Evolutionary conservation across 129 eudicot genomes (phyloP), one percentile per base, ranked within the genome.

Genomic region (Gnaphalium uliginosum): DNA sequence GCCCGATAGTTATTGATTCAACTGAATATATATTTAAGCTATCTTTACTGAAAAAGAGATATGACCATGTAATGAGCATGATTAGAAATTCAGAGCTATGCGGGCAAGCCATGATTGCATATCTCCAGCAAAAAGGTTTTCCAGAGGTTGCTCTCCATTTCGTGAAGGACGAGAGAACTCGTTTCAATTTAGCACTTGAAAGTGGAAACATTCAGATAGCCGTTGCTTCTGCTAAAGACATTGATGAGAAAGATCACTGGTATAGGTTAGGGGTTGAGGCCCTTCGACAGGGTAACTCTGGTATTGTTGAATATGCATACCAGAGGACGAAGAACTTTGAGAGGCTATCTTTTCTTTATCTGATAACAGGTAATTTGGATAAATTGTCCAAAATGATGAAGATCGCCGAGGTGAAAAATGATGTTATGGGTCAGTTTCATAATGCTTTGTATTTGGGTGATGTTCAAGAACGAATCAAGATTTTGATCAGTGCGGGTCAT

Each of bases 101-200:
- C 62, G 96, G 96, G 62, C 96, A 89, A 80, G 96, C 96, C 41
- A 86, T 89, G 96, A 89, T 89, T 75, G 91, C 96, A 0, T 89
- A 89, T 68, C 76, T 89, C 33, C 96, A 89, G 85, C 96, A 89
- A 82, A 89, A 89, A 71, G 96, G 96, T 35, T 89, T 89, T 64
- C 96, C 96, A 14, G 91, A 89, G 48, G 95, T 89, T 67, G 95
- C 95, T 25, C 89, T 89, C 32, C 90, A 89, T 82, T 89, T 89
- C 33, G 95, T 89, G 79, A 89, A 86, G 72, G 95, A 89, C 68
- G 95, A 89, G 67, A 73, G 86, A 29, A 86, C 89, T 18, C 89
- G 95, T 6, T 89, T 89, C 71, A 89, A 86, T 77, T 66, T 89
- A 50, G 95, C 95, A 15, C 85, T 89, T 65, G 95, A 89, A 77